Evolutionary conservation across 2,329 filamentous ascomycete genomes (phyloP).

Genomic region (Pseudogymnoascus sp.): DNA sequence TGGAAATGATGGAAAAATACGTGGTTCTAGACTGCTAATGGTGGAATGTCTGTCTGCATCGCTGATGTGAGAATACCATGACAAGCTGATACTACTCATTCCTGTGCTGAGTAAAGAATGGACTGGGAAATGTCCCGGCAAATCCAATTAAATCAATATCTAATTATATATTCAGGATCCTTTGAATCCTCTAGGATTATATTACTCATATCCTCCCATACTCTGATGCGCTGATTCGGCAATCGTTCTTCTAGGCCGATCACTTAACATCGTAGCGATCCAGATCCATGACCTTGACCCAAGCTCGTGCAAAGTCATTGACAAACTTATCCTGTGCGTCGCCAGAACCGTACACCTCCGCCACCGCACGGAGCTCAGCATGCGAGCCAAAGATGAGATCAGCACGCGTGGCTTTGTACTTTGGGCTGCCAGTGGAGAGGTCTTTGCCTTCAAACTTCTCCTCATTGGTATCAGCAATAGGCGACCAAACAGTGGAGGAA

Average conservation of each 20-base stretch:
- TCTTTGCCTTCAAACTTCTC: slow-evolving; percentile 48
- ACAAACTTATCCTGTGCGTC: slow-evolving; percentile 46
- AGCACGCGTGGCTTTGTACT: slow-evolving; percentile 48
- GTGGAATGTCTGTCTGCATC: neutral
- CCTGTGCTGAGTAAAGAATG: neutral
- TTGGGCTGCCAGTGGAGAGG: slow-evolving; percentile 46
- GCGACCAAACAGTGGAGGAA: slow-evolving; percentile 45
- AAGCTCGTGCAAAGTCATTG: slow-evolving; percentile 49
- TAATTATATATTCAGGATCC: neutral
- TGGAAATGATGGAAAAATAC: neutral
- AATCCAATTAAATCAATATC: neutral
- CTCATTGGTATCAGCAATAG: slow-evolving; percentile 29
- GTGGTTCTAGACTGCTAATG: neutral
- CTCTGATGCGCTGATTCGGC: neutral
- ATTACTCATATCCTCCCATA: neutral
- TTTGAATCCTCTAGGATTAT: neutral
- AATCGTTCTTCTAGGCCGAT: neutral
- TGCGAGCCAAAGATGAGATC: slow-evolving; percentile 53
- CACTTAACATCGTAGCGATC: slow-evolving; percentile 46
- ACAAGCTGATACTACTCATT: neutral
- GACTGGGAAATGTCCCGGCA: neutral
- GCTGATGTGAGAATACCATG: neutral
- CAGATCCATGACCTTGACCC: slow-evolving; percentile 53
- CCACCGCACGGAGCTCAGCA: slow-evolving; percentile 48
- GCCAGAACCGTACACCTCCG: slow-evolving; percentile 47